Evolutionary conservation across 1,284 basidiomycete species (phyloP), one percentile per base, ranked within the genome.

Genomic region (Austroboletus niveus): DNA sequence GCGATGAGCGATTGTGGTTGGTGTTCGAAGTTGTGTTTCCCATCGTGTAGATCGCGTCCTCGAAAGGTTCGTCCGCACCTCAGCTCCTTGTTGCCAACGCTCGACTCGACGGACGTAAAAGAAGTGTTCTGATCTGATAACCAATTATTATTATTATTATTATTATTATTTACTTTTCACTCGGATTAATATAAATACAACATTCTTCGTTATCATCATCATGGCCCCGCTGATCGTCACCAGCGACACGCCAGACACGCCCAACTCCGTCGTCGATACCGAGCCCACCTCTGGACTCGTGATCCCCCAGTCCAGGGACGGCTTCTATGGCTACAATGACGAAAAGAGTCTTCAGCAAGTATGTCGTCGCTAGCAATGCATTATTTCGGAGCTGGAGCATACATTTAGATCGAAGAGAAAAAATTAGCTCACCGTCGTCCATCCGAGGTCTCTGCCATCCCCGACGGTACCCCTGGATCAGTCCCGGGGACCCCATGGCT

Each of bases 301-400:
- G 42, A 80, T 84, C 30, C 81, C 84, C 1, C 76, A 84, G 59
- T 68, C 79, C 8, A 76, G 79, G 55, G 85, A 88, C 62, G 85
- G 83, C 0, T 90, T 83, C 69, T 90, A 87, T 64, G 83, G 84
- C 5, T 90, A 90, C 66, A 75, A 75, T 27, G 87, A 90, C 57
- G 88, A 90, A 70, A 87, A 84, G 61, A 82, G 72, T 41, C 73
- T 85, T 41, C 80, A 83, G 59, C 87, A 87, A 58, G 88, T 89
- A 72, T 59, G 81, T 76, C 27, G 36, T 49, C 27, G 9, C 14
- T 17, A 17, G 36, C 40, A 24, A 34, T 24, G 15, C 22, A 4
- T 49, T 30, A 17, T 10, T 41, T 32, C 49, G 43, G 39, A 27
- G 29, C 47, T 51, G 48, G 24, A 60, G 41, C 39, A 39, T 30